A percentile compares a stretch with the other conserved stretches of the same genome.
Evolutionary conservation across 306 rosid genomes (phyloP).

Genomic region (Castanea sativa): DNA sequence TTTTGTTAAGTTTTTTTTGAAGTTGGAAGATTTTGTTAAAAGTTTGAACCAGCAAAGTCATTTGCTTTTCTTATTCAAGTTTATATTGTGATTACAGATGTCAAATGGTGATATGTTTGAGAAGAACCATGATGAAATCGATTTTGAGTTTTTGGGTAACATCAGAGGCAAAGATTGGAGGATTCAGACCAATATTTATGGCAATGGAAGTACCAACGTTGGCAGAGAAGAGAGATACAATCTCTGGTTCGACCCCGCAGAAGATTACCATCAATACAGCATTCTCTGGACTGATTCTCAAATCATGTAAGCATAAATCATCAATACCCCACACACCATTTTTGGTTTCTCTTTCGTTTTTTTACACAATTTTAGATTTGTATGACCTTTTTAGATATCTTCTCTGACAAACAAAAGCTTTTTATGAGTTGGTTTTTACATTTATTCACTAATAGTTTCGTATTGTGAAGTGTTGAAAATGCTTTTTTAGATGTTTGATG

Average conservation of each 20-base stretch:
- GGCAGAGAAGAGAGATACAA: constrained; percentile 93
- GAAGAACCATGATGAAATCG: constrained; percentile 92
- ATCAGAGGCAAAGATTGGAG: constrained; percentile 97
- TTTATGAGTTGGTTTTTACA: not conserved
- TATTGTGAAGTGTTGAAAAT: not conserved
- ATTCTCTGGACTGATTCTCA: constrained; percentile 83
- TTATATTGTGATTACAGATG: constrained; percentile 49
- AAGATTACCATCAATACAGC: constrained; percentile 78
- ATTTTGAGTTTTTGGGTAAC: constrained; percentile 93
- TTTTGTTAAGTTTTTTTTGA: not conserved
- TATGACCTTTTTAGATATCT: not conserved
- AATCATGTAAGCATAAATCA: constrained; percentile 66
- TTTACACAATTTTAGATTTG: not conserved
- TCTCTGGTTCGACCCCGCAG: constrained; percentile 95
- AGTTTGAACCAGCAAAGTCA: not conserved
- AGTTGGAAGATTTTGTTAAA: not conserved
- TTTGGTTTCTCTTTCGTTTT: constrained; percentile 25
- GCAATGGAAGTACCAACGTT: constrained; percentile 85
- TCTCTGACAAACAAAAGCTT: not conserved
- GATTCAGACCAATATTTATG: constrained; percentile 91
- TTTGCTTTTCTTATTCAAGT: not conserved
- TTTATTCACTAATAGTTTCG: constrained; percentile 9
- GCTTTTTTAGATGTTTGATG: constrained; percentile 16
- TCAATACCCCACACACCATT: constrained; percentile 10
- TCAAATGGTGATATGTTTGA: constrained; percentile 85